phyloP scores from a whole-genome alignment of 208 protist genomes.

The Crithidia mellificae region DNA sequence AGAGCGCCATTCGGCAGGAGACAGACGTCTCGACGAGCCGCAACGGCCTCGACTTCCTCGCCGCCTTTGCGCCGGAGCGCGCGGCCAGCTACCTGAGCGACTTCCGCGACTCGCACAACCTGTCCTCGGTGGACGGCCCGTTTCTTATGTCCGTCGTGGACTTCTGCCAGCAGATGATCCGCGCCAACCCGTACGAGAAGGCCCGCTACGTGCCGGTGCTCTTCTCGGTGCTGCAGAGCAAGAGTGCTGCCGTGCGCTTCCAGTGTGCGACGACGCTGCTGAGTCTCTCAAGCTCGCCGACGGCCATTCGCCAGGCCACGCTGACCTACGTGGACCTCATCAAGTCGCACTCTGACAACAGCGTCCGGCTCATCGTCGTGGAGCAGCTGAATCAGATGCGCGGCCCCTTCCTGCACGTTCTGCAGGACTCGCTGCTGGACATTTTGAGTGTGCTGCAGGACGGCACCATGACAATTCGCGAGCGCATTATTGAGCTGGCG shows the following conservation, averaged over 20 bases:
- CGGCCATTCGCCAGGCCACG: conserved; percentile 93
- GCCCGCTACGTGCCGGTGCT: conserved; percentile 95
- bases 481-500: conserved; percentile 92
- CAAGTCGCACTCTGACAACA: conserved; percentile 96
- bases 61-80: conserved; percentile 92
- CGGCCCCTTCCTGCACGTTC: conserved; percentile 59
- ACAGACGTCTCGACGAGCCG: conserved; percentile 93
- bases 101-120: conserved; percentile 84
- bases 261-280: conserved; percentile 96
- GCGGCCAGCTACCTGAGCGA: conserved; percentile 92
- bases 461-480: conserved; percentile 94
- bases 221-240: conserved; percentile 94
- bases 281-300: conserved; percentile 94
- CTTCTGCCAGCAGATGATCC: conserved; percentile 83
- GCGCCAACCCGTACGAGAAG: conserved; percentile 84
- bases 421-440: conserved; percentile 96
- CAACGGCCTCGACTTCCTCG: conserved; percentile 99
- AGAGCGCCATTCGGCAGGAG: conserved; percentile 88
- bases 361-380: conserved; percentile 98
- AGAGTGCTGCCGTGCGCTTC: conserved; percentile 93
- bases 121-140: conserved; percentile 86
- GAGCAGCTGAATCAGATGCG: conserved; percentile 95
- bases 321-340: conserved; percentile 94
- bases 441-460: conserved; percentile 92
- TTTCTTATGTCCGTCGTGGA: conserved; percentile 92